Percentiles rank a stretch among this genome's conserved stretches.
These are phyloP conservation scores for Seiridium cupressi DNA, from an alignment of 2,329 filamentous ascomycete species.

Conservation along the genomic window DNA sequence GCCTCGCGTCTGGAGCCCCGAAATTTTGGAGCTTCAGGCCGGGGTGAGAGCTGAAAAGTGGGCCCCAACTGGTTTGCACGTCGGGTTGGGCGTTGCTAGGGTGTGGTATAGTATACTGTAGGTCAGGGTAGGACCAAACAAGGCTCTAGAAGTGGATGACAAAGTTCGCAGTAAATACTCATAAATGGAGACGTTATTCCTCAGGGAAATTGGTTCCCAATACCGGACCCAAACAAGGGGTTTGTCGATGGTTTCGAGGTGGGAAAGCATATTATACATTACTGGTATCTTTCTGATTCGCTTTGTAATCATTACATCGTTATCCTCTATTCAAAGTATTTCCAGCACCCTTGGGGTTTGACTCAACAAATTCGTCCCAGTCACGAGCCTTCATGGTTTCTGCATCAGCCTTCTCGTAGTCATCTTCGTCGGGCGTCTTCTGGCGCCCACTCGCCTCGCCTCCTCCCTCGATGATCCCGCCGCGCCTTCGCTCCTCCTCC, in stretches of 20 bases:
- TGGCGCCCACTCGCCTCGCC: conserved; percentile 70
- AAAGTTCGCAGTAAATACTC: too few species aligned
- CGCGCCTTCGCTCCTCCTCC: conserved; percentile 80
- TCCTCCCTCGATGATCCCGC: conserved; percentile 88
- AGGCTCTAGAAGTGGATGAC: too few species aligned
- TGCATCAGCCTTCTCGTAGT: conserved; percentile 80
- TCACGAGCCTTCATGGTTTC: conserved; percentile 91
- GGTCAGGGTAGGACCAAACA: too few species aligned
- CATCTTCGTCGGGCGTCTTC: conserved; percentile 82
- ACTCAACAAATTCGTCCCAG: conserved; percentile 94
- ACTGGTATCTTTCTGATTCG: background rate
- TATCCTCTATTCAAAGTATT: conserved; percentile 79
- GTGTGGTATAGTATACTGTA: too few species aligned
- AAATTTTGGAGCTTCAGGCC: conserved; percentile 3
- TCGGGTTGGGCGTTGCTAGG: too few species aligned
- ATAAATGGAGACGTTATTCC: too few species aligned
- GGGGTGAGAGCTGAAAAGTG: conserved; percentile 5
- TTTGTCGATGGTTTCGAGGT: background rate
- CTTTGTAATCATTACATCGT: background rate
- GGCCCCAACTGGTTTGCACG: background rate
- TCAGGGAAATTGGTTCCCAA: too few species aligned
- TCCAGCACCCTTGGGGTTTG: conserved; percentile 79
- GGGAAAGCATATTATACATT: conserved; percentile 5
- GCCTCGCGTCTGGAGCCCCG: background rate
- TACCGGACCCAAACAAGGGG: too few species aligned